phyloP scores from a whole-genome alignment of 768 basidiomycete genomes.

The Mycena olivaceomarginata region DNA sequence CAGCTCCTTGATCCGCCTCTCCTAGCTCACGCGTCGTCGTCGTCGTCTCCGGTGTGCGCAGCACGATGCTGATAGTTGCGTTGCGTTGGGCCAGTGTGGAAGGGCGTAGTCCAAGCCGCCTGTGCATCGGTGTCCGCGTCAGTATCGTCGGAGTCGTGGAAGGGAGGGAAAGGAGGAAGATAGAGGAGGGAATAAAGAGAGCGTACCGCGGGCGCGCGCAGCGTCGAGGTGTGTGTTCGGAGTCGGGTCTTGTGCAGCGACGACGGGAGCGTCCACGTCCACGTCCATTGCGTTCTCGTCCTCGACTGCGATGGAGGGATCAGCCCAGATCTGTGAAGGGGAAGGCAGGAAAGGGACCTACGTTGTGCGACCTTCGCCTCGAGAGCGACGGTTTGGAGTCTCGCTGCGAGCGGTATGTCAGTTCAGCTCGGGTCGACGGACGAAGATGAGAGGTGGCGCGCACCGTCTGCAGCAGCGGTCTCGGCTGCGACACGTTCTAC shows the following conservation, averaged over 20 bases:
- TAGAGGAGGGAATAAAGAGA: no score
- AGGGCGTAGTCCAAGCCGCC: background rate
- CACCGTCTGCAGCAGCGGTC: conserved; percentile 11
- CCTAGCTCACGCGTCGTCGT: background rate
- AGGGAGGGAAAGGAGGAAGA: background rate
- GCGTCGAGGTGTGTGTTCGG: background rate
- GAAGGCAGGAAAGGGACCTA: background rate
- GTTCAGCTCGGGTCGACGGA: background rate
- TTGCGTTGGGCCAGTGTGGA: background rate
- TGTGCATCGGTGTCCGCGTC: background rate
- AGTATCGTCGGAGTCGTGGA: no score
- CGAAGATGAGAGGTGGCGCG: background rate
- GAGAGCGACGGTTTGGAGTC: background rate
- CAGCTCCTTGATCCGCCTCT: background rate
- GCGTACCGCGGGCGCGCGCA: background rate
- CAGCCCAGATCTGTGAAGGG: background rate
- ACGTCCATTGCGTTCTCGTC: background rate
- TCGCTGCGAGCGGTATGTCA: background rate
- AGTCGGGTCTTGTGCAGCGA: no score
- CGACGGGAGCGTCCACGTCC: background rate
- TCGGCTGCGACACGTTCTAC: conserved; percentile 29
- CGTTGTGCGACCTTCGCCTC: background rate
- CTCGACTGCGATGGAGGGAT: background rate
- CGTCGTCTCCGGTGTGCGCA: background rate
- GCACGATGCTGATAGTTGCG: background rate